phyloP scores from a whole-genome alignment of 2,329 filamentous ascomycete species.

The Colletotrichum sansevieriae region DNA sequence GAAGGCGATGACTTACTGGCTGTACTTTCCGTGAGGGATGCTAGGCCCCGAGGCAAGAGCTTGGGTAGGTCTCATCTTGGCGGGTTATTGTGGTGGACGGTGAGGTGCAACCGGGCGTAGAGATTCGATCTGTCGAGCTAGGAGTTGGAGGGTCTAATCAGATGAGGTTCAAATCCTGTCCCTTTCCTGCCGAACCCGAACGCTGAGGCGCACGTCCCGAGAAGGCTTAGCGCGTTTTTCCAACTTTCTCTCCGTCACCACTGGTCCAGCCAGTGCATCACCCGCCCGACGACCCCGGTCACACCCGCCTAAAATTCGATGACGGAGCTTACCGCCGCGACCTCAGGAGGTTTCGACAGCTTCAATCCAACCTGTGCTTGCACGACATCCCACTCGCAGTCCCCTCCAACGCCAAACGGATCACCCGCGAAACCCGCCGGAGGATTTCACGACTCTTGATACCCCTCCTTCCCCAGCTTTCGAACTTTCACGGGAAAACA shows the following conservation, averaged over 20 bases:
- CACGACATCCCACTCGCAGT: constrained; percentile 21
- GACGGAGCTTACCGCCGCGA: constrained; percentile 38
- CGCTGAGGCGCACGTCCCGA: constrained; percentile 45
- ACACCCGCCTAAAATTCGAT: constrained; percentile 38
- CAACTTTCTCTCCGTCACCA: constrained; percentile 36
- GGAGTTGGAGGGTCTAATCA: constrained; percentile 34
- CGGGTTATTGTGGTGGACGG: constrained; percentile 37
- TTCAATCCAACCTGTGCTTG: constrained; percentile 18
- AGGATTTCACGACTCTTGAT: not conserved
- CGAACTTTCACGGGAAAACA: not conserved
- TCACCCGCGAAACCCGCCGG: constrained; percentile 28
- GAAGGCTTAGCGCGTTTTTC: constrained; percentile 48
- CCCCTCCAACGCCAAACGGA: constrained; percentile 13
- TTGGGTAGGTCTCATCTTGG: constrained; percentile 59
- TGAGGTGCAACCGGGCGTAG: constrained; percentile 32
- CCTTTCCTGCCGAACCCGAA: constrained; percentile 46
- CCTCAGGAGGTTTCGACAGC: constrained; percentile 41
- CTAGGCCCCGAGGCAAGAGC: constrained; percentile 54
- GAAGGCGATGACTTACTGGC: constrained; percentile 54
- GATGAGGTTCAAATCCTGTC: constrained; percentile 47
- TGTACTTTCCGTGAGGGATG: constrained; percentile 57
- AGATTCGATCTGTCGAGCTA: constrained; percentile 11
- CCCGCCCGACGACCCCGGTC: constrained; percentile 32
- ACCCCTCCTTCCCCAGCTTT: not conserved
- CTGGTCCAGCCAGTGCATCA: constrained; percentile 28